Evolutionary conservation across 805 yeast species (phyloP), one percentile per base, ranked within the genome.

Genomic region (Saturnispora zaruensis): DNA sequence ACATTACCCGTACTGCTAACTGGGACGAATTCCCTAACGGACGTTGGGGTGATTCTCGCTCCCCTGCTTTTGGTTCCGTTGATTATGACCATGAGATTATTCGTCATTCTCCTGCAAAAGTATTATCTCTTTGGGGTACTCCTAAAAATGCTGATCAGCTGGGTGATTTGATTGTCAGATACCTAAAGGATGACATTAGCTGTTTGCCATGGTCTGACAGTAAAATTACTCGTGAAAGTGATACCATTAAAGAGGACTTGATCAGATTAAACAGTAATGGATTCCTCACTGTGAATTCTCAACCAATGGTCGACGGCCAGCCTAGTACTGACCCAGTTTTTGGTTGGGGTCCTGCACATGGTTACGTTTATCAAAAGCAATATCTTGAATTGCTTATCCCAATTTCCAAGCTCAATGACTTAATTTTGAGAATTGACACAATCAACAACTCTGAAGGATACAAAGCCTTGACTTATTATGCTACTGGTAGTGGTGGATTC

Each of bases 21-120:
- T 93, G 99, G 89, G 99, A 93, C 69, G 99, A 93, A 66, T 93
- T 91, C 63, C 99, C 99, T 46, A 93, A 91, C 66, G 99, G 99
- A 53, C 77, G 99, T 70, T 93, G 96, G 90, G 99, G 99, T 60
- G 97, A 93, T 65, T 87, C 97, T 3, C 75, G 96, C 52, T 93
- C 98, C 41, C 99, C 99, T 4, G 98, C 98, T 2, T 90, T 85
- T 68, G 96, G 96, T 60, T 95, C 87, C 56, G 75, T 89, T 51
- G 96, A 87, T 64, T 82, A 82, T 57, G 93, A 91, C 20, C 78
- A 88, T 33, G 81, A 84, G 24, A 72, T 89, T 61, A 78, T 90
- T 58, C 79, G 96, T 66, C 96, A 88, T 66, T 79, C 90, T 2
- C 82, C 87, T 4, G 81, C 82, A 54, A 82, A 81, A 65, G 89